These are phyloP conservation scores for Cryphonectria japonica DNA, from an alignment of 2,329 filamentous ascomycete genomes.

Conservation along the genomic window DNA sequence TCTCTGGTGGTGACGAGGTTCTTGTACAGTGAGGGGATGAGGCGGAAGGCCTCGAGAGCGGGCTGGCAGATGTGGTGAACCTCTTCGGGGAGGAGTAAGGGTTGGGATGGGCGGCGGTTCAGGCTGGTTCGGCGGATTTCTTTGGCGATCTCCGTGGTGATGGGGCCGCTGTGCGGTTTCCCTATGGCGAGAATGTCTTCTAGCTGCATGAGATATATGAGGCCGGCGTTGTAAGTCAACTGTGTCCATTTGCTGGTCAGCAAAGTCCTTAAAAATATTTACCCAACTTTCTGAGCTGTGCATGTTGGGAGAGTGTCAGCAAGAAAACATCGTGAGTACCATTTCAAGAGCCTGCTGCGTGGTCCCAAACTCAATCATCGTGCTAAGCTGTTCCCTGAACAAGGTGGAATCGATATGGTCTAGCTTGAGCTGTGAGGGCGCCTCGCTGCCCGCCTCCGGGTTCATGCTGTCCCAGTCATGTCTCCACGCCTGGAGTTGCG, in stretches of 20 bases:
- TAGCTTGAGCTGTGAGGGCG: conserved; percentile 20
- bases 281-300: background rate
- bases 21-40: conserved; percentile 29
- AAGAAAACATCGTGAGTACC: background rate
- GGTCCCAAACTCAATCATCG: conserved; percentile 26
- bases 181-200: conserved; percentile 25
- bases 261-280: too few relatives aligned
- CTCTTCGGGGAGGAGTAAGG: conserved; percentile 24
- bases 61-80: conserved; percentile 27
- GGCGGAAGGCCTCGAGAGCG: conserved; percentile 29
- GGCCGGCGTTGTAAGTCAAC: conserved; percentile 29
- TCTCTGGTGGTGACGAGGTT: conserved; percentile 28
- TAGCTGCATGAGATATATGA: conserved; percentile 28
- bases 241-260: background rate
- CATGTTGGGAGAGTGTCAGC: background rate
- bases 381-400: conserved; percentile 24
- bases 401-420: conserved; percentile 22
- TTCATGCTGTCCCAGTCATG: conserved; percentile 19
- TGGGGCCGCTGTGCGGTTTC: conserved; percentile 17
- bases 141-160: conserved; percentile 8
- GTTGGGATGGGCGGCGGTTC: conserved; percentile 10
- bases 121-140: conserved; percentile 11
- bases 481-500: conserved; percentile 18
- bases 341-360: conserved; percentile 29
- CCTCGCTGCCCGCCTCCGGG: conserved; percentile 20